phyloP scores from a whole-genome alignment of 345 rosid species.

The Arabidopsis thaliana region TAIR10.1 NC_003076.8:4257501-4258000 shows the following conservation, averaged over 20 bases:
- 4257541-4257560: slow-evolving; percentile 82
- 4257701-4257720: slow-evolving; percentile 87
- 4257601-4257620: slow-evolving; percentile 65
- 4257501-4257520: slow-evolving; percentile 93
- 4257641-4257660: slow-evolving; percentile 86
- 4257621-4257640: slow-evolving; percentile 76
- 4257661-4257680: slow-evolving; percentile 96
- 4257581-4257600: slow-evolving; percentile 69
- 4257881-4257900: slow-evolving; percentile 96
- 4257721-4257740: slow-evolving; percentile 67
- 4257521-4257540: slow-evolving; percentile 79
- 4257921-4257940: slow-evolving; percentile 50
- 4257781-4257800: slow-evolving; percentile 10
- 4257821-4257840: slow-evolving; percentile 97
- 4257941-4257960: slow-evolving; percentile 16
- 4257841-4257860: slow-evolving; percentile 97
- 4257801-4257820: slow-evolving; percentile 58
- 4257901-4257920: slow-evolving; percentile 92
- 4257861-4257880: slow-evolving; percentile 99
- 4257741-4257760: slow-evolving; percentile 38
- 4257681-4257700: slow-evolving; percentile 95
- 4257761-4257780: slow-evolving; percentile 21
- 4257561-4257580: slow-evolving; percentile 72
- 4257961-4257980: slow-evolving; percentile 12
- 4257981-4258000: slow-evolving; percentile 36